phyloP scores from a whole-genome alignment of 2,329 filamentous ascomycete species.

The Diaporthe velutina region DNA sequence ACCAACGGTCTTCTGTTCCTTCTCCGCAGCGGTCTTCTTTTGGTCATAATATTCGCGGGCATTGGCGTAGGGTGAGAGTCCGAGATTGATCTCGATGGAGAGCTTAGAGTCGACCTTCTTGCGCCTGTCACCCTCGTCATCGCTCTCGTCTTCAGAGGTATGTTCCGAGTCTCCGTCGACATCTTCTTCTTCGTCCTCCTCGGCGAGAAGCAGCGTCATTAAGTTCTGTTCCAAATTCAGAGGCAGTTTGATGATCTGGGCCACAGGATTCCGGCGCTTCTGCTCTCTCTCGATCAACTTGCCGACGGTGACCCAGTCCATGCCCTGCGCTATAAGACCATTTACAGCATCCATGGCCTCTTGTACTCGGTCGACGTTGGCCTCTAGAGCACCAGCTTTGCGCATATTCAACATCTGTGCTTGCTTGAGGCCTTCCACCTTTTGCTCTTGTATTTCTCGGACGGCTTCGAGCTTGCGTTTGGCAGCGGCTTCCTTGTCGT shows the following conservation, averaged over 20 bases:
- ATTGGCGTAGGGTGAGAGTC: constrained; percentile 87
- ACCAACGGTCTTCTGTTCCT: constrained; percentile 87
- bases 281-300: constrained; percentile 91
- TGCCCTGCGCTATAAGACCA: constrained; percentile 89
- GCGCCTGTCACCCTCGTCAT: constrained; percentile 52
- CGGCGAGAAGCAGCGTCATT: constrained; percentile 82
- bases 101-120: constrained; percentile 68
- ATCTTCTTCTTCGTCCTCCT: constrained; percentile 73
- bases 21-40: constrained; percentile 84
- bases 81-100: constrained; percentile 86
- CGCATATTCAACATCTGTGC: constrained; percentile 85
- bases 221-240: constrained; percentile 92
- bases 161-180: constrained; percentile 71
- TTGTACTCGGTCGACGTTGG: constrained; percentile 90
- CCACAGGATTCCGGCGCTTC: constrained; percentile 83
- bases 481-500: constrained; percentile 84
- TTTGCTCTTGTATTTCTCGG: constrained; percentile 83
- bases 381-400: constrained; percentile 91
- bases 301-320: constrained; percentile 97
- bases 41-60: constrained; percentile 93
- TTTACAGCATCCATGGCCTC: constrained; percentile 95
- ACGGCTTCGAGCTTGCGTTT: constrained; percentile 89
- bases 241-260: constrained; percentile 86
- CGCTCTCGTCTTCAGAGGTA: constrained; percentile 66
- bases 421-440: constrained; percentile 86